Conservation (phyloP, 768 basidiomycete species). For the Cystofilobasidium ferigula region DNA sequence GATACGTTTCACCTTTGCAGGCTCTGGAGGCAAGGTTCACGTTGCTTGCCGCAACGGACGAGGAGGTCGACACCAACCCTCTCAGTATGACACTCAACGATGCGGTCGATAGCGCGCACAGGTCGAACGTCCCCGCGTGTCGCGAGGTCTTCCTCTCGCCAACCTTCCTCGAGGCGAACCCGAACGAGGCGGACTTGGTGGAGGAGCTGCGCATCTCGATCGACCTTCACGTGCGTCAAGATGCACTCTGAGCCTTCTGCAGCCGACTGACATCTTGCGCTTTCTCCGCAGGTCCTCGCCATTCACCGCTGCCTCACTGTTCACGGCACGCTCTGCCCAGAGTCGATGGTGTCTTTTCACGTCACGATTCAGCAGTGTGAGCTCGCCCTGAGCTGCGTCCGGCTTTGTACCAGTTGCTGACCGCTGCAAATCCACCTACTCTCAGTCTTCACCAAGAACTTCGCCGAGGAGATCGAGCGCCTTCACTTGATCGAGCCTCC, state of each 20-base stretch:
- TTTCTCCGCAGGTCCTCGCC: neutral
- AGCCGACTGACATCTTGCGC: neutral
- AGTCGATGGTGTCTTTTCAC: slow-evolving; percentile 84
- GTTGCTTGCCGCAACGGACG: slow-evolving; percentile 65
- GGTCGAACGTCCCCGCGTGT: slow-evolving; percentile 8
- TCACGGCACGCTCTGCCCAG: slow-evolving; percentile 1
- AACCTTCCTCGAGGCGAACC: slow-evolving; percentile 55
- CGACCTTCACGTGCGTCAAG: slow-evolving; percentile 38
- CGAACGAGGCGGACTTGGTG: slow-evolving; percentile 59
- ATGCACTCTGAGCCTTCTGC: neutral
- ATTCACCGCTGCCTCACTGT: slow-evolving; percentile 12
- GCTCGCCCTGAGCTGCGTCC: slow-evolving; percentile 5
- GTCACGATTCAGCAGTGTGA: slow-evolving; percentile 56
- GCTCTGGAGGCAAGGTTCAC: slow-evolving; percentile 60
- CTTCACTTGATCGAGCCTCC: neutral
- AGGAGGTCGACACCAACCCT: slow-evolving; percentile 53
- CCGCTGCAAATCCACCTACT: neutral
- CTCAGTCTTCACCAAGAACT: neutral
- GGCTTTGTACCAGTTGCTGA: neutral
- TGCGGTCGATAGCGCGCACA: slow-evolving; percentile 61
- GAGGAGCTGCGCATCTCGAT: slow-evolving; percentile 63
- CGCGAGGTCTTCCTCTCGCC: slow-evolving; percentile 53
- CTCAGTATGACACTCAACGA: slow-evolving; percentile 77
- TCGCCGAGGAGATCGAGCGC: slow-evolving; percentile 10
- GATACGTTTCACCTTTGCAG: slow-evolving; percentile 29